Percentiles rank a stretch among this genome's conserved stretches.
These are phyloP conservation scores for Chytriomyces sp. DNA, from an alignment of 192 early-diverging fungal genomes.

Conservation along the genomic window DNA sequence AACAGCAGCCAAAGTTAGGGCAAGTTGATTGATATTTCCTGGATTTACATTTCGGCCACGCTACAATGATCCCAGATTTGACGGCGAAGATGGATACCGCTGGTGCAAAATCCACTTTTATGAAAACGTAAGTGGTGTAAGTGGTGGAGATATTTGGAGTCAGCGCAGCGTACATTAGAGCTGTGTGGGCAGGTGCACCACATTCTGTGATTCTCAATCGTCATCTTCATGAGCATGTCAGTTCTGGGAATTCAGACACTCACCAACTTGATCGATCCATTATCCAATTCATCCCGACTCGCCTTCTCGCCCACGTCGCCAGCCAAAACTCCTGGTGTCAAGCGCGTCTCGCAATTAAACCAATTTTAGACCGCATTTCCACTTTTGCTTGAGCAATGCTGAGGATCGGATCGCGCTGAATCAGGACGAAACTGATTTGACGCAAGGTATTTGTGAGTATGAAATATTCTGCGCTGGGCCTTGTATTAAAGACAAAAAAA, in stretches of 20 bases:
- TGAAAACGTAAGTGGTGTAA: constrained; percentile 45
- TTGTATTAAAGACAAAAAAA: too few relatives aligned
- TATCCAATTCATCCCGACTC: constrained; percentile 63
- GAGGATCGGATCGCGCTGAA: constrained; percentile 33
- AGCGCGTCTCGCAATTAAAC: constrained; percentile 63
- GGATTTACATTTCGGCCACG: neutral
- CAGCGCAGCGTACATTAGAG: constrained; percentile 55
- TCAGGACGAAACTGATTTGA: constrained; percentile 34
- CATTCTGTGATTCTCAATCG: constrained; percentile 50
- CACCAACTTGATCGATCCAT: constrained; percentile 70
- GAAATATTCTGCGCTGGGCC: too few relatives aligned
- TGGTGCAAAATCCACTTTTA: constrained; percentile 44
- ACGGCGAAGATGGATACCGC: constrained; percentile 63
- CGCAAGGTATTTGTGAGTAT: too few relatives aligned
- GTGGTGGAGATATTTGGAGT: constrained; percentile 65
- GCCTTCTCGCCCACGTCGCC: constrained; percentile 67
- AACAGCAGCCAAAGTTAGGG: neutral
- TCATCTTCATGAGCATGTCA: constrained; percentile 63
- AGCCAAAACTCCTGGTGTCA: constrained; percentile 53
- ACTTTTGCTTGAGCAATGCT: constrained; percentile 60
- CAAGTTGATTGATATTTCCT: neutral
- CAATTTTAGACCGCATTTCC: constrained; percentile 61
- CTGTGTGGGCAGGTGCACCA: constrained; percentile 57
- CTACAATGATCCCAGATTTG: neutral
- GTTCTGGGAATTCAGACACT: constrained; percentile 56